These are phyloP conservation scores for Coleophoma cylindrospora DNA, from an alignment of 2,329 filamentous ascomycete species.

Conservation along the genomic window DNA sequence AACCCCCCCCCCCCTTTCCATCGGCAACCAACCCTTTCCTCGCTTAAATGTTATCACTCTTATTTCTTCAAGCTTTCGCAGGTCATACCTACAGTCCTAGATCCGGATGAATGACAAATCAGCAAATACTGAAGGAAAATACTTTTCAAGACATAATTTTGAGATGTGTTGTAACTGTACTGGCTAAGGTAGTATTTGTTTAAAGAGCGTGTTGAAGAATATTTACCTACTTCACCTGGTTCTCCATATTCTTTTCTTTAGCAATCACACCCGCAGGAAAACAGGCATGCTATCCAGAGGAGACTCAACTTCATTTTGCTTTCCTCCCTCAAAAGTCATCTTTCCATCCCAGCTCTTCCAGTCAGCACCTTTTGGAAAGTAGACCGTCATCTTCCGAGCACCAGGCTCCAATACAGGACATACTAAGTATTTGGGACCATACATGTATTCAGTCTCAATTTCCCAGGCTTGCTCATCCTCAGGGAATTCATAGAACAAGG, in stretches of 20 bases:
- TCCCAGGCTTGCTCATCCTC: constrained; percentile 48
- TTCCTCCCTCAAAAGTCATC: constrained; percentile 31
- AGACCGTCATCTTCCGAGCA: constrained; percentile 38
- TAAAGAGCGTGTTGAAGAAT: no score
- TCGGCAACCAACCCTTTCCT: no score
- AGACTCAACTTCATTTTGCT: constrained; percentile 33
- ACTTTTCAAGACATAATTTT: no score
- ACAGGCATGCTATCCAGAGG: constrained; percentile 43
- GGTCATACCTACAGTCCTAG: no score
- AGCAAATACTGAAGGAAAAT: no score
- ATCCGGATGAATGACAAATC: no score
- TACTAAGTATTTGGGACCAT: constrained; percentile 52
- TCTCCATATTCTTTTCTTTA: not conserved
- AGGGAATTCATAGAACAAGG: constrained; percentile 61
- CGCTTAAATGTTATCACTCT: no score
- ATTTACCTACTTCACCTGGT: no score
- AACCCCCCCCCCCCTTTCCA: no score
- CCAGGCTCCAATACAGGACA: constrained; percentile 49
- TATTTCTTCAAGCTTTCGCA: no score
- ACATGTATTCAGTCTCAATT: constrained; percentile 59
- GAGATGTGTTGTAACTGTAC: no score
- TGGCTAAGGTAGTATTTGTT: no score
- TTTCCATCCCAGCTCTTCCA: constrained; percentile 36
- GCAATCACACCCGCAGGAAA: constrained; percentile 26
- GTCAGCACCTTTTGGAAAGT: constrained; percentile 43